Evolutionary conservation across 208 protist genomes (phyloP), one percentile per base, ranked within the genome.

Genomic region (Trypanosoma brucei): DNA sequence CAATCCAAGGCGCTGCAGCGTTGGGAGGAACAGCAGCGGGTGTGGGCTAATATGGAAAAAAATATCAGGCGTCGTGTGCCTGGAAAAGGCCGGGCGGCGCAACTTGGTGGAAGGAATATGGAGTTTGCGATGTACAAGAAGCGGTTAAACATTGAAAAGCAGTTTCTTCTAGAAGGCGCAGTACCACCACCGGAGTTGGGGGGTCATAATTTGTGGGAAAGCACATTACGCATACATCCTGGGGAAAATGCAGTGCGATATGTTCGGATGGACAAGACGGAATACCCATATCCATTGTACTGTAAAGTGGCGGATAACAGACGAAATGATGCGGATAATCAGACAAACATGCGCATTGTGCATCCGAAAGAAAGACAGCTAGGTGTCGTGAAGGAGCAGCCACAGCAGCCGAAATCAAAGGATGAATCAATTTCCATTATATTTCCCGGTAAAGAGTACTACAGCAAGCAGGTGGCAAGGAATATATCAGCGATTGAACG

Each of bases 261-360:
- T 31, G 75, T 94, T 13, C 77, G 76, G 35, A 68, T 92, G 31
- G 88, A 85, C 35, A 80, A 76, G 45, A 75, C 62, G 22, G 77
- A 68, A 48, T 87, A 80, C 38, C 88, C 88, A 11, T 94, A 94
- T 57, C 60, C 74, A 1, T 72, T 94, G 14, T 91, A 83, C 74
- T 58, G 75, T 48, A 75, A 84, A 45, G 55, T 83, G 7, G 63
- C 64, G 1, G 79, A 89, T 64, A 65, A 74, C 1, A 42, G 54
- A 9, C 50, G 72, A 35, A 45, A 78, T 38, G 59, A 75, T 42
- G 62, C 54, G 36, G 74, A 85, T 36, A 67, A 86, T 68, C 57
- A 68, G 8, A 44, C 57, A 11, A 83, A 76, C 55, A 78, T 79
- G 3, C 88, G 88, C 38, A 66, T 93, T 35, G 69, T 90, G 4